These are phyloP conservation scores for Globisporangium mamillatum DNA, from an alignment of 352 stramenopile species.

Conservation along the genomic window DNA sequence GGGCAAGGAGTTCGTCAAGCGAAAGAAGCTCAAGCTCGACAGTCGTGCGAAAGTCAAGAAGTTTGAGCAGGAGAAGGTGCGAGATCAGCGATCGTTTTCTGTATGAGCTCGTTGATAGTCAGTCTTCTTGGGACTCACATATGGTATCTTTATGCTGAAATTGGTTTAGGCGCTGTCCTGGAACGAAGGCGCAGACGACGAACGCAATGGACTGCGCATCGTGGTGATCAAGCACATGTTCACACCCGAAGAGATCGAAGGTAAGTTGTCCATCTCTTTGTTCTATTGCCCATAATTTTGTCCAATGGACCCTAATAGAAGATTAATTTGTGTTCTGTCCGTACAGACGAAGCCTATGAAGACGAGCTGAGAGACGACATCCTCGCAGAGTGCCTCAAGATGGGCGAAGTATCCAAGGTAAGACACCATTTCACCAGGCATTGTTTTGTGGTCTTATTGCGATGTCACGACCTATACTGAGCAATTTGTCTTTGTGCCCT, in stretches of 20 bases:
- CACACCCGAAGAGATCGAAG: slow-evolving; percentile 80
- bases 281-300: not conserved
- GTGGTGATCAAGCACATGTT: slow-evolving; percentile 97
- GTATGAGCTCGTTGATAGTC: not conserved
- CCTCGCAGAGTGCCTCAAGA: slow-evolving; percentile 80
- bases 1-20: slow-evolving; percentile 69
- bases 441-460: not conserved
- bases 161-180: slow-evolving; percentile 88
- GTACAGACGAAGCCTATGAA: slow-evolving; percentile 61
- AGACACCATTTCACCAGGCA: slow-evolving; percentile 18
- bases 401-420: slow-evolving; percentile 78
- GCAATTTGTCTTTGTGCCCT: slow-evolving; percentile 12
- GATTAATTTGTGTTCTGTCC: not conserved
- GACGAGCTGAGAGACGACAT: slow-evolving; percentile 80
- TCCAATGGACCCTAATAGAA: not conserved
- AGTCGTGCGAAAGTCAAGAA: slow-evolving; percentile 85
- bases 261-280: slow-evolving; percentile 19
- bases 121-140: not conserved
- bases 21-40: slow-evolving; percentile 80
- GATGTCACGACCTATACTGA: not conserved
- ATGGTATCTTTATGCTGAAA: not conserved
- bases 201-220: slow-evolving; percentile 92
- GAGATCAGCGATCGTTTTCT: not conserved
- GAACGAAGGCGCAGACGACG: slow-evolving; percentile 92
- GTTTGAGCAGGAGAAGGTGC: slow-evolving; percentile 82